These are phyloP conservation scores for Schizopora paradoxa DNA, from an alignment of 1,284 basidiomycete species.

Conservation along the genomic window DNA sequence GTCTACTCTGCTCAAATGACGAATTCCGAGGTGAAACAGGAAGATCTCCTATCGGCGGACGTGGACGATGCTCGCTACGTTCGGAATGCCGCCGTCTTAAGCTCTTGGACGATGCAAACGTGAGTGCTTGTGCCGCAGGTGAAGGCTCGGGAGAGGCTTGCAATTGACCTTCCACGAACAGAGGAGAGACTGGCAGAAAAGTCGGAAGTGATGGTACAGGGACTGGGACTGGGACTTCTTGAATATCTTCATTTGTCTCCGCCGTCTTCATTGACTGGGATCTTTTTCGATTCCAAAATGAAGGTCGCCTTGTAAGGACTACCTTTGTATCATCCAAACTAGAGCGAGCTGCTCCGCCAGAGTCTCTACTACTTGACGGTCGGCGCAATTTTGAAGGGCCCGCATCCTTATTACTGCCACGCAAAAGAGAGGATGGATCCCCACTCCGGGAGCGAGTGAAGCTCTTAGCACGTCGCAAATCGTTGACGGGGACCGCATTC, in stretches of 20 bases:
- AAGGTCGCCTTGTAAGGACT: slow-evolving; percentile 7
- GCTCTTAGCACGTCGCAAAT: slow-evolving; percentile 43
- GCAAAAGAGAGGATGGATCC: background rate
- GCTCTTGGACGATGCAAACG: slow-evolving; percentile 30
- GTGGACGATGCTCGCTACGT: slow-evolving; percentile 27
- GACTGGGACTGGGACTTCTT: background rate
- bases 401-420: slow-evolving; percentile 2
- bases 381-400: too few relatives aligned
- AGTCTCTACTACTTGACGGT: too few relatives aligned
- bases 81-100: slow-evolving; percentile 52
- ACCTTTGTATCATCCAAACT: background rate
- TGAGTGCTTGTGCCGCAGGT: slow-evolving; percentile 22
- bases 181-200: slow-evolving; percentile 14
- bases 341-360: too few relatives aligned
- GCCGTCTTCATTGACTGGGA: slow-evolving; percentile 14
- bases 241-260: background rate
- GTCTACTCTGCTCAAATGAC: too few relatives aligned
- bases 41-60: slow-evolving; percentile 16
- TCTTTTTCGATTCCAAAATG: slow-evolving; percentile 17
- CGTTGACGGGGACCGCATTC: slow-evolving; percentile 2
- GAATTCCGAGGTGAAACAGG: too few relatives aligned
- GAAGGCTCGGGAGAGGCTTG: slow-evolving; percentile 6
- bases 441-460: slow-evolving; percentile 22
- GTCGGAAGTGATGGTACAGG: slow-evolving; percentile 14
- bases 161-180: slow-evolving; percentile 13